A percentile compares a stretch with the other conserved stretches of the same genome.
These are phyloP conservation scores for Elsinoe batatas DNA, from an alignment of 2,329 filamentous ascomycete species.

Conservation along the genomic window DNA sequence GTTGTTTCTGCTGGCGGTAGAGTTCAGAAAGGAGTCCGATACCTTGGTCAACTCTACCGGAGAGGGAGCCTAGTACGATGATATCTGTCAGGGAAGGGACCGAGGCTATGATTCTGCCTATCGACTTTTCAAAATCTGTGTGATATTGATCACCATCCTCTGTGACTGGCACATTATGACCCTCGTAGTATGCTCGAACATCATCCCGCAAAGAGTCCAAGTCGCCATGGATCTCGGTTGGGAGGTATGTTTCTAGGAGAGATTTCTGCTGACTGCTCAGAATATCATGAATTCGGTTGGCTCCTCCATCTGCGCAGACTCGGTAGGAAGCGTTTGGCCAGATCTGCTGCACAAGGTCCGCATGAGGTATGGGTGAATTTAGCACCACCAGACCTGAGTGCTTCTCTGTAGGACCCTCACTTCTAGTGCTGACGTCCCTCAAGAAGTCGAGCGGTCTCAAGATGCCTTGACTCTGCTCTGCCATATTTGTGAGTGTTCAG, in stretches of 20 bases:
- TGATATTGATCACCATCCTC: constrained; percentile 71
- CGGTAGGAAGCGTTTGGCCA: constrained; percentile 49
- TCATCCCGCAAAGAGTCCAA: constrained; percentile 67
- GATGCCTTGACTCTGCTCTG: neutral
- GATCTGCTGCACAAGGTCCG: constrained; percentile 39
- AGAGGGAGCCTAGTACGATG: constrained; percentile 74
- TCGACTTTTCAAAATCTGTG: constrained; percentile 80
- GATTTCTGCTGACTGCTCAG: constrained; percentile 20
- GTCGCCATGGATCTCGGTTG: constrained; percentile 71
- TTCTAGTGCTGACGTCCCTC: neutral
- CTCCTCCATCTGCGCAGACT: constrained; percentile 85
- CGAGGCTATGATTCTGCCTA: constrained; percentile 49
- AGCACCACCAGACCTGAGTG: constrained; percentile 45
- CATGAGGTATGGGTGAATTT: constrained; percentile 50
- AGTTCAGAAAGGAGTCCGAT: constrained; percentile 83
- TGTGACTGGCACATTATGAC: constrained; percentile 51
- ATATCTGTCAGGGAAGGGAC: constrained; percentile 35
- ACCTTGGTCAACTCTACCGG: constrained; percentile 85
- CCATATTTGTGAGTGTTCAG: neutral
- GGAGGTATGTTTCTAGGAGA: constrained; percentile 17
- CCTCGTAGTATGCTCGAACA: constrained; percentile 57
- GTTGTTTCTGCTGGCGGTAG: constrained; percentile 41
- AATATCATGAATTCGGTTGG: constrained; percentile 60
- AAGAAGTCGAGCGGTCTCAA: constrained; percentile 12
- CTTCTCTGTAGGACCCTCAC: constrained; percentile 6